Evolutionary conservation across 768 basidiomycete genomes (phyloP).

Genomic region (Boletus pseudo-olivaceus): DNA sequence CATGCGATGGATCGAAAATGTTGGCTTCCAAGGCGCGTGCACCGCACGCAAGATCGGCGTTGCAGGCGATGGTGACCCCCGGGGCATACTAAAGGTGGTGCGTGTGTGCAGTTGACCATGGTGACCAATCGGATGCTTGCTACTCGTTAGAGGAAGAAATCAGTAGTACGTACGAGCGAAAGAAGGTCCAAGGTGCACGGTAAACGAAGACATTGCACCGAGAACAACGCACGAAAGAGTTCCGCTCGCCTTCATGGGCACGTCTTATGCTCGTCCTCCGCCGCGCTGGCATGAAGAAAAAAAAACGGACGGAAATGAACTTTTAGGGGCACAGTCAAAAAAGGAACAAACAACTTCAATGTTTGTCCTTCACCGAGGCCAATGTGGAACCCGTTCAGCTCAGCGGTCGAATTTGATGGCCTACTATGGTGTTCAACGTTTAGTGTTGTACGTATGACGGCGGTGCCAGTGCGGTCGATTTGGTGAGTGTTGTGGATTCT

Average conservation of each 20-base stretch:
- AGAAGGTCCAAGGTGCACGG: background rate
- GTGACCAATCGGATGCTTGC: constrained; percentile 23
- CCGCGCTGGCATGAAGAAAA: background rate
- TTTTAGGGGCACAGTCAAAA: no score
- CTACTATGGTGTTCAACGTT: background rate
- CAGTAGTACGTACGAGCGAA: constrained; percentile 8
- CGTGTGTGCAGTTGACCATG: constrained; percentile 7
- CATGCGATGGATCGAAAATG: no score
- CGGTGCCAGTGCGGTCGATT: background rate
- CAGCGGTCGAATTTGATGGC: background rate
- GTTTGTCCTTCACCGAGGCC: background rate
- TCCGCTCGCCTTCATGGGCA: constrained; percentile 11
- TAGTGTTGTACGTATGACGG: background rate
- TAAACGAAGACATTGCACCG: constrained; percentile 24
- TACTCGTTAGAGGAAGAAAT: constrained; percentile 23
- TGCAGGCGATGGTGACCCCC: no score
- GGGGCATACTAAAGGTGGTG: background rate
- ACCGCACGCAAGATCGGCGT: no score
- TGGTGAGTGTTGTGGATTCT: background rate
- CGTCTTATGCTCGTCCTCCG: constrained; percentile 5
- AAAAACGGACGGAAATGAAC: background rate
- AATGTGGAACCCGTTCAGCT: background rate
- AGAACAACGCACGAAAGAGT: constrained; percentile 24
- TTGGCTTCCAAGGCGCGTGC: no score
- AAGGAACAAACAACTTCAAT: no score